Evolutionary conservation across 2,329 filamentous ascomycete genomes (phyloP).

Genomic region (Chaetomium sp.): DNA sequence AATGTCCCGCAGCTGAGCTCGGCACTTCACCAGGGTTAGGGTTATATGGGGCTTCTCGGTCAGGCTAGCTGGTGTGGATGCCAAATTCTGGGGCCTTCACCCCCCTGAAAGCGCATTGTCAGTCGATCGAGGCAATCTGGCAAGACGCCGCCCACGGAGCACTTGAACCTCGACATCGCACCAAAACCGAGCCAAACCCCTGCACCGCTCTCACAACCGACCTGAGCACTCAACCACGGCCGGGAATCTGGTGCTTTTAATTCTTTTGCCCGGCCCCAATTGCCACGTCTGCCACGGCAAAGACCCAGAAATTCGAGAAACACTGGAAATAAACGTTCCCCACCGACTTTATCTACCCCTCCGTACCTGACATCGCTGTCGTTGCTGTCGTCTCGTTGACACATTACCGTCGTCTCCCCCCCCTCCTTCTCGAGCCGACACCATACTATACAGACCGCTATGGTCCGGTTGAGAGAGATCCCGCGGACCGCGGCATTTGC

Average conservation of each 20-base stretch:
- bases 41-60: neutral
- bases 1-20: too few relatives aligned
- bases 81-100: slow-evolving; percentile 15
- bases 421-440: neutral
- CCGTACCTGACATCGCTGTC: neutral
- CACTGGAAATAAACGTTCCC: neutral
- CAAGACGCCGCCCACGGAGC: slow-evolving; percentile 17
- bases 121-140: slow-evolving; percentile 25
- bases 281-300: neutral
- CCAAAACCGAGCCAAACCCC: neutral
- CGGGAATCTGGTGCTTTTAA: slow-evolving; percentile 15
- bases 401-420: neutral
- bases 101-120: slow-evolving; percentile 16
- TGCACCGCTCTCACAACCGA: slow-evolving; percentile 6
- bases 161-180: too few relatives aligned
- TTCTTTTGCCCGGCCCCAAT: slow-evolving; percentile 6
- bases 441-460: slow-evolving; percentile 34
- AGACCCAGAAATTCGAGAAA: neutral
- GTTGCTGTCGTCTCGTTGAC: neutral
- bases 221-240: slow-evolving; percentile 14
- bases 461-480: slow-evolving; percentile 96
- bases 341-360: neutral
- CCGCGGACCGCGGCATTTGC: slow-evolving; percentile 94
- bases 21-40: slow-evolving; percentile 9
- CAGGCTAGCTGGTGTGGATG: neutral